Percentiles rank a stretch among this genome's conserved stretches.
phyloP scores from a whole-genome alignment of 2,329 filamentous ascomycete genomes.

The Talaromyces piceae region DNA sequence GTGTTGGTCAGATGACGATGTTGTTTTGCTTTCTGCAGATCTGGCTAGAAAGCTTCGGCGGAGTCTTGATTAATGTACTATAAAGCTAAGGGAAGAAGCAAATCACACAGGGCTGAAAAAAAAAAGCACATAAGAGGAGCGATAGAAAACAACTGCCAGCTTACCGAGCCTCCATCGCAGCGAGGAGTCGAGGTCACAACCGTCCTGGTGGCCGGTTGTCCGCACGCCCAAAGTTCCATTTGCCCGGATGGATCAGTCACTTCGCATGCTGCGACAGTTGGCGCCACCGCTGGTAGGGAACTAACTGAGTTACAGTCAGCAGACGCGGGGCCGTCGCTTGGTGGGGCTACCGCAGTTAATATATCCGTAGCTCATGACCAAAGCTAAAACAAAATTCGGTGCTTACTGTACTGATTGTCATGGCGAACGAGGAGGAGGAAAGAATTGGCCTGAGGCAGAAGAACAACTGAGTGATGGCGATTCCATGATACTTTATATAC shows the following conservation, averaged over 20 bases:
- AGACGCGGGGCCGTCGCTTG: not conserved
- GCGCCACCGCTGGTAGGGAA: not conserved
- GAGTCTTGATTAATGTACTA: not conserved
- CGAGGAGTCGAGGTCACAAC: not conserved
- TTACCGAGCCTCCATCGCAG: conserved; percentile 9
- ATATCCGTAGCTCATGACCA: not conserved
- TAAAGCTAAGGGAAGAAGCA: not conserved
- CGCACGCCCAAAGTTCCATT: conserved; percentile 9
- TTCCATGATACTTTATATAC: no score
- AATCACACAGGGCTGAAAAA: not conserved
- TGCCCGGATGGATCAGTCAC: conserved; percentile 6
- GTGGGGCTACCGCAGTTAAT: not conserved
- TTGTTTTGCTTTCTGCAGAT: not conserved
- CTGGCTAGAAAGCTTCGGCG: not conserved
- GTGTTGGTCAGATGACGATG: not conserved
- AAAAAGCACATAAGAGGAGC: not conserved
- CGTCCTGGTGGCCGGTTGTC: conserved; percentile 6
- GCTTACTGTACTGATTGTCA: no score
- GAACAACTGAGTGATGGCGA: no score
- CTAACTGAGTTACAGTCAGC: not conserved
- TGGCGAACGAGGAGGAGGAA: no score
- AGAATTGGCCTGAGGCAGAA: no score
- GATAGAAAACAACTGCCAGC: not conserved
- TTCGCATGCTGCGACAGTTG: not conserved
- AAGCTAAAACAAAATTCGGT: no score